Base-by-base conservation (phyloP, 2,329 filamentous ascomycete species). In the Paraphoma sp. region DNA sequence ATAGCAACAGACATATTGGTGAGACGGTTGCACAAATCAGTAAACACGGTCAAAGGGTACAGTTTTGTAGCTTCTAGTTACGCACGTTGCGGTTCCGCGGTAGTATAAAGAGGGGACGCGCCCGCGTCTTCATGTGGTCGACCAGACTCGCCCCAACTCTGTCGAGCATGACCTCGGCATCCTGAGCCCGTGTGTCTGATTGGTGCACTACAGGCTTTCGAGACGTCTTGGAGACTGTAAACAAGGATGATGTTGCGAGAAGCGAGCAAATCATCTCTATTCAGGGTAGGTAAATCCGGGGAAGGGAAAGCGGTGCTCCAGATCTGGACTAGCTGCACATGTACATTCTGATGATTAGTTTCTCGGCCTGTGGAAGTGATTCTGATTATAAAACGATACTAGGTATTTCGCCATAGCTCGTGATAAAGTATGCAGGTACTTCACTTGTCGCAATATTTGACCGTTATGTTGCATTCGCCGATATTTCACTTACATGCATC, bases 1-100 rank as follows among this genome's bases (percentile, higher is more conserved):
- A 67, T 16, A n/a, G 59, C 51, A 18, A 41, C 53, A 3, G 69
- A 65, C 69, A 72, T 72, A n/a, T 42, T 42, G 40, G 40, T 17
- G 33, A 10, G 33, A 14, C 9, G 14, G 33, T 36, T 10, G 7
- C 33, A 36, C 33, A 7, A 7, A 36, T 36, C 6, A 3, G 9
- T 10, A 36, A 36, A 2, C 14, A 36, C 33, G 33, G 7, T 6
- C 23, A 14, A 7, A 36, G 3, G 33, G 14, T 36, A 10, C 2
- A 10, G 33, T 36, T 33, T 3, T 36, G 33, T 36, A 36, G 33
- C 33, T 36, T 36, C 33, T 36, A 36, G 33, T 6, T 36, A 14
- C 7, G 33, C 14, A 10, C 33, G 33, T 6, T 36, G 33, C 33
- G 33, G 33, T 36, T 36, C 33, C 33, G 33, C 33, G 33, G 33